Conservation (phyloP, 148 eudicot genomes). For the Heliosperma pusillum region DNA sequence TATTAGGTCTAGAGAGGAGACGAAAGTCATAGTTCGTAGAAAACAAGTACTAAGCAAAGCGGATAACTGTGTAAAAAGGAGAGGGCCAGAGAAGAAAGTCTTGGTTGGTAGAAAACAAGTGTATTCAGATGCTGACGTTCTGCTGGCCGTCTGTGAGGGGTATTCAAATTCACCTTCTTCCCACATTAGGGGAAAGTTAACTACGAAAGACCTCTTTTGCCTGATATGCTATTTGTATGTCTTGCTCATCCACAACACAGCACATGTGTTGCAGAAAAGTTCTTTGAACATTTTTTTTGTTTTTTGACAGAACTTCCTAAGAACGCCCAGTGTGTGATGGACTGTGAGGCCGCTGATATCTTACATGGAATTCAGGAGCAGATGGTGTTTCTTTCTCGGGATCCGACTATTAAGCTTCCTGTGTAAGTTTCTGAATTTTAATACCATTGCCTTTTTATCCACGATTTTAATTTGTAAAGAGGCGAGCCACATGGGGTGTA, state of each 20-base stretch:
- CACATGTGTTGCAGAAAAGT: background rate
- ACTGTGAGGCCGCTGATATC: constrained; percentile 87
- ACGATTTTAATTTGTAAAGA: background rate
- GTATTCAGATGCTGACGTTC: too few relatives aligned
- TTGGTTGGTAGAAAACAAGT: too few relatives aligned
- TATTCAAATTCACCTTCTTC: too few relatives aligned
- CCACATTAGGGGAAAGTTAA: too few relatives aligned
- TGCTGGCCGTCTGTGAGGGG: too few relatives aligned
- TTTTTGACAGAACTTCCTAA: constrained; percentile 60
- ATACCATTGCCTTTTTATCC: background rate
- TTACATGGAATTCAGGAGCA: constrained; percentile 82
- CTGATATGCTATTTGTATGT: background rate
- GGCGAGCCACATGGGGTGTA: background rate
- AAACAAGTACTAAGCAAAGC: too few relatives aligned
- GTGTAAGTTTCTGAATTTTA: constrained; percentile 39
- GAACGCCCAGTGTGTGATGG: constrained; percentile 66
- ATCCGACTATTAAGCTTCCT: constrained; percentile 85
- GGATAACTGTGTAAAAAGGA: too few relatives aligned
- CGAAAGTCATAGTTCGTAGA: too few relatives aligned
- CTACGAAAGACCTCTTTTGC: background rate
- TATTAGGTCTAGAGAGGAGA: too few relatives aligned
- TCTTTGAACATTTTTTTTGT: constrained; percentile 1
- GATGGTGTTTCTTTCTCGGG: constrained; percentile 77
- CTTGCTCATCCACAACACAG: background rate
- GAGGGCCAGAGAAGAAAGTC: too few relatives aligned